Base-by-base conservation (phyloP, 352 stramenopile species). In the Globisporangium barbulae region DNA sequence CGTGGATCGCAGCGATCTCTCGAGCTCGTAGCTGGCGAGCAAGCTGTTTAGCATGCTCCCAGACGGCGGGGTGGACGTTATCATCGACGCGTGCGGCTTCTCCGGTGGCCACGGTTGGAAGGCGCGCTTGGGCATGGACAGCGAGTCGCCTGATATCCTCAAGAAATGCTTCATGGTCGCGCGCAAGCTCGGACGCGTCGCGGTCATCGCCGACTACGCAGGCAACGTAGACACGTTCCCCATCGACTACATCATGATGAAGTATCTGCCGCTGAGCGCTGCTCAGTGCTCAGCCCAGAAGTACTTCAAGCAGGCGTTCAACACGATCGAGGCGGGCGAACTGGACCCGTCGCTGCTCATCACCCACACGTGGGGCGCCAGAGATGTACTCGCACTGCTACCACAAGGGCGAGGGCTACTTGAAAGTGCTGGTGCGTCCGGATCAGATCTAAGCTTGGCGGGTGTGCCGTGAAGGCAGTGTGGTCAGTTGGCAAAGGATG, bases 371-470 rank as follows among this genome's bases (percentile, higher is more conserved):
- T 86, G 33, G 68, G 70, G 67, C 79, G 48, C 71, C 83, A 5
- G 71, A 87, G 39, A 74, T 72, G 17, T 89, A 90, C 63, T 65
- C 60, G 3, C 71, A 76, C 47, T 76, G 81, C 21, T 76, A 60
- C 52, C 85, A 87, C 61, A 85, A 90, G 65, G 77, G 86, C 50
- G 69, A 81, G 39, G 72, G 67, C 0, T 87, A 75, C 42, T 39
- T 91, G 59, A 91, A 91, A 63, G 81, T 89, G 49, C 67, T 89
- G 15, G 75, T 85, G 31, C 71, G 71, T 47, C 79, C 79, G 25
- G 69, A 78, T 30, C 57, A 79, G 30, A 73, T 41, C 13, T 54
- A 25, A 25, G 28, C 8, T 10, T 22, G 31, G 25, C 25, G 25
- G 25, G 25, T 28, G 25, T 28, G 25, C 25, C 2, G 33, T 12